phyloP scores from a whole-genome alignment of 768 basidiomycete species.

The Daedalea quercina region DNA sequence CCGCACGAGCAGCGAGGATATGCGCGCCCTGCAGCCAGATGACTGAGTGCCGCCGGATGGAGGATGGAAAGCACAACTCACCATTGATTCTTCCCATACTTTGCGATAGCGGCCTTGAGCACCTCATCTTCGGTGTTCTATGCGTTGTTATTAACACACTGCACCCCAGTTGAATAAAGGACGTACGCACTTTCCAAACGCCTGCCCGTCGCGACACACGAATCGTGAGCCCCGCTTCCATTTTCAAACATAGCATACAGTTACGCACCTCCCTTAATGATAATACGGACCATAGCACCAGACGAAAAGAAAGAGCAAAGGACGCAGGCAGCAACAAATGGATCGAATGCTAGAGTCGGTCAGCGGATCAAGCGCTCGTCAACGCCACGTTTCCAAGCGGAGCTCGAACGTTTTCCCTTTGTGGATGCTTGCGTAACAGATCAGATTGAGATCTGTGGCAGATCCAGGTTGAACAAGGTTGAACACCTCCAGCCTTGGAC shows the following conservation, averaged over 20 bases:
- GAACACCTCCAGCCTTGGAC: too few relatives aligned
- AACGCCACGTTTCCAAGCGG: background rate
- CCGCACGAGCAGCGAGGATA: constrained; percentile 93
- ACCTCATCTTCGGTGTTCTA: constrained; percentile 98
- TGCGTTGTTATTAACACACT: constrained; percentile 8
- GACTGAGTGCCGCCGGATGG: background rate
- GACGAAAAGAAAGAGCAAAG: background rate
- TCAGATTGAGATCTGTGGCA: too few relatives aligned
- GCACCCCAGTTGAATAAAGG: background rate
- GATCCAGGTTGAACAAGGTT: too few relatives aligned
- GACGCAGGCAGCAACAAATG: background rate
- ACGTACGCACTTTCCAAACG: constrained; percentile 67
- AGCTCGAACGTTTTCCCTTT: background rate
- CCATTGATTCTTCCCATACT: constrained; percentile 98
- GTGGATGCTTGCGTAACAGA: too few relatives aligned
- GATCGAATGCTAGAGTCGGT: background rate
- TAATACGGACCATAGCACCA: constrained; percentile 73
- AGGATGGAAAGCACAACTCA: constrained; percentile 18
- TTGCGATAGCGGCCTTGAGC: constrained; percentile 96
- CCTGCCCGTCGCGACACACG: constrained; percentile 31
- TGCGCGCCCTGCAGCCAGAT: constrained; percentile 71
- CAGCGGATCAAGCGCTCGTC: background rate
- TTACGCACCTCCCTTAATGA: constrained; percentile 79
- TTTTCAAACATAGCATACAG: background rate
- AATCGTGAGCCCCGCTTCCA: background rate